Percentiles rank a stretch among this genome's conserved stretches.
Conservation (phyloP, 2,329 filamentous ascomycete genomes). For the Hypoxylon sp. region DNA sequence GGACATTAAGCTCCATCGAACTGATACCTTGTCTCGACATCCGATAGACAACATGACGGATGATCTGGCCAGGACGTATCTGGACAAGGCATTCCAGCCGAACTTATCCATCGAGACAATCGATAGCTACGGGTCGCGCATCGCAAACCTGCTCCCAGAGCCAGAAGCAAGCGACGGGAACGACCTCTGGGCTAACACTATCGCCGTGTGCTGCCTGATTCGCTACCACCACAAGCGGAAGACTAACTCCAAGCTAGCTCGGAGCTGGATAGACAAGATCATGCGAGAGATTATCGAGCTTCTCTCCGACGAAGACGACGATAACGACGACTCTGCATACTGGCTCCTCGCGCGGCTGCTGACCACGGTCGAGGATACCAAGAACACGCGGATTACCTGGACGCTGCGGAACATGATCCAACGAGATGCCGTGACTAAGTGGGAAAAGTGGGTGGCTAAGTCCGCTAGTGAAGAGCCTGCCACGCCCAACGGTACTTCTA, state of each 20-base stretch:
- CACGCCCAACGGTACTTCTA: neutral
- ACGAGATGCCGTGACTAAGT: conserved; percentile 40
- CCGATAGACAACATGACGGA: conserved; percentile 47
- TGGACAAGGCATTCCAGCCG: conserved; percentile 48
- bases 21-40: conserved; percentile 45
- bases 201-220: conserved; percentile 49
- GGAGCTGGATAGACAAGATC: conserved; percentile 44
- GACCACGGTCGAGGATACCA: conserved; percentile 45
- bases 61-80: conserved; percentile 48
- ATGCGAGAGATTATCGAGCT: conserved; percentile 50
- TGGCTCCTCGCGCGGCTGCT: conserved; percentile 48
- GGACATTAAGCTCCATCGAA: conserved; percentile 46
- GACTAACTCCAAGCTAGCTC: conserved; percentile 38
- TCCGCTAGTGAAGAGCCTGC: conserved; percentile 7
- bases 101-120: conserved; percentile 38
- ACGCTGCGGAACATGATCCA: conserved; percentile 49
- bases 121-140: conserved; percentile 43
- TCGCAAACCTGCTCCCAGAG: conserved; percentile 49
- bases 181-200: conserved; percentile 44
- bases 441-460: conserved; percentile 49
- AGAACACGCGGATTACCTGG: conserved; percentile 47
- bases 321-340: conserved; percentile 51
- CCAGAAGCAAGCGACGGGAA: conserved; percentile 45
- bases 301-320: conserved; percentile 51
- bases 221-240: conserved; percentile 50